These are phyloP conservation scores for Colletotrichum lindemuthianum DNA, from an alignment of 2,329 filamentous ascomycete species.

Conservation along the genomic window DNA sequence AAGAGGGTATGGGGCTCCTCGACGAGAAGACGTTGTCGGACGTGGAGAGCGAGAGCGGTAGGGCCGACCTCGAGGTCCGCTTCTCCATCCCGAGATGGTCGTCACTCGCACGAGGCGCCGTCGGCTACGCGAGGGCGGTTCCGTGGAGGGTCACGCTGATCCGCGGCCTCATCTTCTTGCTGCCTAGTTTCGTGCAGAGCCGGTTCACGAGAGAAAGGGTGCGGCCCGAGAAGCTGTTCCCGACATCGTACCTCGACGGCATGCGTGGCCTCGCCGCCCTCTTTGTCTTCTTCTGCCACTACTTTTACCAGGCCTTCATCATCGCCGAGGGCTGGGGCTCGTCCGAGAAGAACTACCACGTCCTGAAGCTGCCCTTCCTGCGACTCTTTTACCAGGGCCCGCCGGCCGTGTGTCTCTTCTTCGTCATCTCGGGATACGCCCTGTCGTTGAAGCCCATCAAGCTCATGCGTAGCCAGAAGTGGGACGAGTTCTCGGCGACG, in stretches of 20 bases:
- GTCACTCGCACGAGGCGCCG: constrained; percentile 43
- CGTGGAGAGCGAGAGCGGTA: constrained; percentile 53
- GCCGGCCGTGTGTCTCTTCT: constrained; percentile 69
- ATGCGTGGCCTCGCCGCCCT: constrained; percentile 66
- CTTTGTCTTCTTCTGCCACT: constrained; percentile 67
- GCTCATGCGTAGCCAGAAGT: constrained; percentile 51
- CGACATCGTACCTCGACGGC: constrained; percentile 68
- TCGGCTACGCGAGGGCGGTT: constrained; percentile 43
- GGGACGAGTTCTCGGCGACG: constrained; percentile 53
- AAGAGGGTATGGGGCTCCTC: constrained; percentile 57
- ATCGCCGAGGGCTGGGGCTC: constrained; percentile 62
- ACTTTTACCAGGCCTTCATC: constrained; percentile 61
- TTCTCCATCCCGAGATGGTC: constrained; percentile 46
- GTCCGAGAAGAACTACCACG: constrained; percentile 53
- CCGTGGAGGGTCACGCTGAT: constrained; percentile 51
- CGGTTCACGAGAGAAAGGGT: constrained; percentile 53
- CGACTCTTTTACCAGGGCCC: constrained; percentile 65
- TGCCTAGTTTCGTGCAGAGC: constrained; percentile 64
- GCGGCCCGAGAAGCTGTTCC: constrained; percentile 54
- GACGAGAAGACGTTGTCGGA: constrained; percentile 57
- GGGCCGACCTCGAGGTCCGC: constrained; percentile 50
- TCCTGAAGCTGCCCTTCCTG: constrained; percentile 64
- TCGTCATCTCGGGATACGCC: constrained; percentile 70
- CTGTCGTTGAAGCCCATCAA: constrained; percentile 64
- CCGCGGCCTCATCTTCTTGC: constrained; percentile 55